Conservation (phyloP, 108 stramenopile species). For the Cyclotella distinguenda region DNA sequence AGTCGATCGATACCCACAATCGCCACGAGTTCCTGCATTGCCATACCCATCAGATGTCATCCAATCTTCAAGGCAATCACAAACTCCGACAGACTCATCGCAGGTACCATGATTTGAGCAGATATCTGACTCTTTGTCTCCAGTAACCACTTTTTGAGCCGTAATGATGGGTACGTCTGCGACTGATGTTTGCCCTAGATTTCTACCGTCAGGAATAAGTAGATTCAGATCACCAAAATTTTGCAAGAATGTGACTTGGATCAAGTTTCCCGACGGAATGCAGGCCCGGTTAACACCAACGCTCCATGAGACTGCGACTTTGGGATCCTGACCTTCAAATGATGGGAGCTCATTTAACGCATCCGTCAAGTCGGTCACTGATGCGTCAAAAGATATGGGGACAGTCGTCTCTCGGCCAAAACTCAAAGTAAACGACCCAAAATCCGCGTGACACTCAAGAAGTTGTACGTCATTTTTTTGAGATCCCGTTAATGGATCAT, state of each 20-base stretch:
- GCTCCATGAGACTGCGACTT: constrained; percentile 39
- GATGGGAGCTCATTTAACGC: constrained; percentile 57
- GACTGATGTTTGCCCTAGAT: constrained; percentile 46
- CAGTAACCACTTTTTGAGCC: constrained; percentile 45
- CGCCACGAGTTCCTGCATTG: constrained; percentile 57
- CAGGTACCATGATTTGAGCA: constrained; percentile 69
- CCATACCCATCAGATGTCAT: constrained; percentile 69
- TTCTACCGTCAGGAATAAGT: constrained; percentile 44
- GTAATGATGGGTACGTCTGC: constrained; percentile 45
- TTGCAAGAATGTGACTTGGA: constrained; percentile 63
- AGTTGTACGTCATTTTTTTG: constrained; percentile 62
- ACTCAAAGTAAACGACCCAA: constrained; percentile 65
- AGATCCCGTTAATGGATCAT: constrained; percentile 67
- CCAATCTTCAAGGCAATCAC: constrained; percentile 54
- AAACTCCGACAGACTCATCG: constrained; percentile 44
- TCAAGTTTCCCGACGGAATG: constrained; percentile 40
- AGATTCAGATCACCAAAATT: constrained; percentile 62
- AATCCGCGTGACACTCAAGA: constrained; percentile 62
- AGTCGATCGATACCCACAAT: constrained; percentile 49
- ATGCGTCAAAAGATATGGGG: constrained; percentile 61
- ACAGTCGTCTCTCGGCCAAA: constrained; percentile 59
- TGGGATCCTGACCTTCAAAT: constrained; percentile 32
- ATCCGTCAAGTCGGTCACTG: constrained; percentile 44
- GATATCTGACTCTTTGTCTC: constrained; percentile 58
- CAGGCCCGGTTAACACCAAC: constrained; percentile 40